Conservation (phyloP, 2,329 filamentous ascomycete species). For the Zalaria sp. region DNA sequence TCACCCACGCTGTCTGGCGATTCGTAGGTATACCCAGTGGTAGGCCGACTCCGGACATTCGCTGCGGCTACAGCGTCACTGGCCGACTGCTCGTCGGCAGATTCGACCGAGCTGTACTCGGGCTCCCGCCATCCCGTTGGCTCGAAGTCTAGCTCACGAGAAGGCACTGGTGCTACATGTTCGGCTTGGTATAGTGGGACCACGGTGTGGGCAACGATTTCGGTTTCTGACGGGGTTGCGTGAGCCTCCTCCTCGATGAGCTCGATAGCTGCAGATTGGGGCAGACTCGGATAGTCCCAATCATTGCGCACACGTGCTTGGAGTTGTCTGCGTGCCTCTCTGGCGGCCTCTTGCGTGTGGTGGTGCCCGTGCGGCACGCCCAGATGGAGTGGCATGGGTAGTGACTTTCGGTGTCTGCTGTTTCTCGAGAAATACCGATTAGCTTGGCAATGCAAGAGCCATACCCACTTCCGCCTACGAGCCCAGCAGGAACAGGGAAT, state of each 20-base stretch:
- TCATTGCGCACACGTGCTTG: slow-evolving; percentile 28
- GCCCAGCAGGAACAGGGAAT: too few relatives aligned
- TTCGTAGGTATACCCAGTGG: slow-evolving; percentile 26
- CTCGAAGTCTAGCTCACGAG: slow-evolving; percentile 15
- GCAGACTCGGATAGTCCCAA: slow-evolving; percentile 28
- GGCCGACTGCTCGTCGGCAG: slow-evolving; percentile 16
- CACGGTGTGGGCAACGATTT: too few relatives aligned
- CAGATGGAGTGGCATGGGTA: slow-evolving; percentile 15
- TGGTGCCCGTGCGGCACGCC: slow-evolving; percentile 12
- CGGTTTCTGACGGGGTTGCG: background rate
- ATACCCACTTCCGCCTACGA: too few relatives aligned
- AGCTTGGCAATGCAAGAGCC: too few relatives aligned
- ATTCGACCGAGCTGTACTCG: slow-evolving; percentile 22
- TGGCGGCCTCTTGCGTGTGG: slow-evolving; percentile 21
- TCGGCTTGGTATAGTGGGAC: background rate
- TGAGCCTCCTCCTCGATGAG: background rate
- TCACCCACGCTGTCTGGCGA: slow-evolving; percentile 28
- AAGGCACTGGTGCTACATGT: background rate
- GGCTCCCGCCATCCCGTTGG: slow-evolving; percentile 28
- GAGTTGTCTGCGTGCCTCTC: slow-evolving; percentile 27
- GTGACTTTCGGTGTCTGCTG: background rate
- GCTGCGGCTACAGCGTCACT: slow-evolving; percentile 7
- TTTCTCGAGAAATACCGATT: too few relatives aligned
- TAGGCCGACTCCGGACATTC: slow-evolving; percentile 1
- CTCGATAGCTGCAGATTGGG: slow-evolving; percentile 8